Conservation (phyloP, 257 asterid genomes). For the Linaria vulgaris region DNA sequence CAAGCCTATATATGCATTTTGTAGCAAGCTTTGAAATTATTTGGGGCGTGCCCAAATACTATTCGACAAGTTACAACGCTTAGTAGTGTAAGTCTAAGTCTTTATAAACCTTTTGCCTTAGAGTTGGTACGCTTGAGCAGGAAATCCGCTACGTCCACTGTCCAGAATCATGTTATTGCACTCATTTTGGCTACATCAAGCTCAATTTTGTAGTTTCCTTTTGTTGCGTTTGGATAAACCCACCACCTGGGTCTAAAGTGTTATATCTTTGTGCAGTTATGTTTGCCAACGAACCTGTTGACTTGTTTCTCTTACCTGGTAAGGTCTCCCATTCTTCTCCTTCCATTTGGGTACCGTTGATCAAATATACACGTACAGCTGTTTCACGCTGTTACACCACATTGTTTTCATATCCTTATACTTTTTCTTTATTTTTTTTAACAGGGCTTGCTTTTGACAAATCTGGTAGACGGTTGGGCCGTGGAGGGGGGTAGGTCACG, state of each 20-base stretch:
- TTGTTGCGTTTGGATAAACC: neutral
- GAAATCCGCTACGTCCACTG: too few relatives aligned
- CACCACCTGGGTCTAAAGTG: constrained; percentile 18
- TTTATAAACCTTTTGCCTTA: too few relatives aligned
- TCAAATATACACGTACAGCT: constrained; percentile 19
- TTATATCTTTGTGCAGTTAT: constrained; percentile 56
- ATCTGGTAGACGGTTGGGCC: constrained; percentile 91
- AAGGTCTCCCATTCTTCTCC: constrained; percentile 26
- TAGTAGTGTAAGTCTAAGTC: too few relatives aligned
- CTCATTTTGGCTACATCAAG: neutral
- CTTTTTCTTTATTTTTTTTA: neutral
- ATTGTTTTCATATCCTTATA: neutral
- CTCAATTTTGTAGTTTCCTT: neutral
- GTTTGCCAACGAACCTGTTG: constrained; percentile 83
- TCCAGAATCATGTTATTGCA: neutral
- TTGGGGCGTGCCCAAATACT: too few relatives aligned
- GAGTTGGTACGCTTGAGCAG: too few relatives aligned
- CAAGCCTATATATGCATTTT: too few relatives aligned
- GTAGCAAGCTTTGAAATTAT: too few relatives aligned
- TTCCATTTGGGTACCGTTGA: neutral
- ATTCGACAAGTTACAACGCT: too few relatives aligned
- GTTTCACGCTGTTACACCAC: constrained; percentile 2
- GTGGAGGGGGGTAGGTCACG: constrained; percentile 92
- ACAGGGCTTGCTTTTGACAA: constrained; percentile 95
- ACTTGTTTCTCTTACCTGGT: constrained; percentile 90